Base-by-base conservation (phyloP, 2,329 filamentous ascomycete species). In the Dactylellina haptotyla region DNA sequence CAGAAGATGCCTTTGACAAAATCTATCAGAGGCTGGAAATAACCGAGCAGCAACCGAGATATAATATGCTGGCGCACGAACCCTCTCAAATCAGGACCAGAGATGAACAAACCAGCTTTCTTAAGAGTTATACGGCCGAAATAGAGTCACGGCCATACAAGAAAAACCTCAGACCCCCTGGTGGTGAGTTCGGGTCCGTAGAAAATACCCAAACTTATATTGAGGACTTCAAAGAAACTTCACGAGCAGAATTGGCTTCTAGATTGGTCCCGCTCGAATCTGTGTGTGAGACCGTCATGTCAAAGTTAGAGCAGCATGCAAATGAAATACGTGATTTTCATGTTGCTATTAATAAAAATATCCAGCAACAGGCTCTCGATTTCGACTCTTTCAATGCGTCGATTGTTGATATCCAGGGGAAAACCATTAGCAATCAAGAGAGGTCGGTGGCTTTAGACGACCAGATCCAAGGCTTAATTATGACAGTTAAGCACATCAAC, bases 11-110 rank as follows among this genome's bases (percentile, higher is more conserved):
- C 20, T 65, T 65, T 20, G 50, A 54, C n/a, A 65, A 56, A 32
- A 65, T 65, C 10, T 65, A 65, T 14, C 23, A 65, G 34, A 25
- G 61, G 23, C 61, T 65, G 1, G 61, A 65, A 34, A 32, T 45
- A 3, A 39, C 46, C 18, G 61, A 65, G 26, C n/a, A 18, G 12
- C 9, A 14, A 16, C 16, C 43, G 3, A 25, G 2, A 39, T 18
- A 20, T 20, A 23, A 9, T 10, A n/a, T 10, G 14, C 20, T 25
- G 18, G 14, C 1, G 10, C 28, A 53, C n/a, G n/a, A n/a, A n/a
- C n/a, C 10, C 3, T 12, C 30, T 10, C 12, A 14, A 45, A 18
- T 32, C 8, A 37, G 18, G 16, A n/a, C 48, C 18, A n/a, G n/a
- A n/a, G 30, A 14, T 41, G 26, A 20, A 5, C 48, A 20, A n/a